phyloP scores from a whole-genome alignment of 2,329 filamentous ascomycete species.

The Podosphaera xanthii region DNA sequence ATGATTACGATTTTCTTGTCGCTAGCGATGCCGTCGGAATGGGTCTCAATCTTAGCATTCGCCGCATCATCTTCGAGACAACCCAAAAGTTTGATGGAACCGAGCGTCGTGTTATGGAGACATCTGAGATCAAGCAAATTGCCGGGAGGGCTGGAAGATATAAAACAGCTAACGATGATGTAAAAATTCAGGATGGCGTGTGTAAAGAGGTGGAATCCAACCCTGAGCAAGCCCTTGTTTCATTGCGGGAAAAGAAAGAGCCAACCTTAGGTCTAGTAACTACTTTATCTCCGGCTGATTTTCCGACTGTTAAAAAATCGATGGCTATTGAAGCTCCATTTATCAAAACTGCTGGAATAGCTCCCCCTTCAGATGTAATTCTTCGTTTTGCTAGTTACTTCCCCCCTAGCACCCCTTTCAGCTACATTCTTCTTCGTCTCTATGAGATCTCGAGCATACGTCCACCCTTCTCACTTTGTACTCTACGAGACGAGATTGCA shows the following conservation, averaged over 20 bases:
- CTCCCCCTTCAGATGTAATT: constrained; percentile 46
- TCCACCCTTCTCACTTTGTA: constrained; percentile 46
- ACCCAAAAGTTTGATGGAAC: constrained; percentile 47
- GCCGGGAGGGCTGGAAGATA: constrained; percentile 79
- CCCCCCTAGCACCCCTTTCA: constrained; percentile 56
- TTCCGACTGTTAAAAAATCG: constrained; percentile 34
- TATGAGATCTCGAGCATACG: constrained; percentile 39
- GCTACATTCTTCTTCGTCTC: constrained; percentile 57
- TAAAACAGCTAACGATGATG: constrained; percentile 41
- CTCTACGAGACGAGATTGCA: constrained; percentile 32
- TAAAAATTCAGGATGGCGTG: constrained; percentile 7
- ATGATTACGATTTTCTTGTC: constrained; percentile 84
- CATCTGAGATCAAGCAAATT: constrained; percentile 83
- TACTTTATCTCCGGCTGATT: constrained; percentile 48
- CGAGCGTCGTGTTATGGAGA: constrained; percentile 31
- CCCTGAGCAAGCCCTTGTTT: neutral
- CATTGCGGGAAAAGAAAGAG: neutral
- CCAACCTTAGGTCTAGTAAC: constrained; percentile 47
- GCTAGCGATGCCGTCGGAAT: constrained; percentile 94
- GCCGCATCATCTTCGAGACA: constrained; percentile 70
- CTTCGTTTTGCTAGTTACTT: constrained; percentile 66
- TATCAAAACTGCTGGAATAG: constrained; percentile 47
- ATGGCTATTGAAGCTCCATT: constrained; percentile 42
- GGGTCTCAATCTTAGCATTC: constrained; percentile 84
- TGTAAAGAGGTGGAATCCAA: neutral